These are phyloP conservation scores for Leishmania tarentolae DNA, from an alignment of 208 protist genomes.

Conservation along the genomic window DNA sequence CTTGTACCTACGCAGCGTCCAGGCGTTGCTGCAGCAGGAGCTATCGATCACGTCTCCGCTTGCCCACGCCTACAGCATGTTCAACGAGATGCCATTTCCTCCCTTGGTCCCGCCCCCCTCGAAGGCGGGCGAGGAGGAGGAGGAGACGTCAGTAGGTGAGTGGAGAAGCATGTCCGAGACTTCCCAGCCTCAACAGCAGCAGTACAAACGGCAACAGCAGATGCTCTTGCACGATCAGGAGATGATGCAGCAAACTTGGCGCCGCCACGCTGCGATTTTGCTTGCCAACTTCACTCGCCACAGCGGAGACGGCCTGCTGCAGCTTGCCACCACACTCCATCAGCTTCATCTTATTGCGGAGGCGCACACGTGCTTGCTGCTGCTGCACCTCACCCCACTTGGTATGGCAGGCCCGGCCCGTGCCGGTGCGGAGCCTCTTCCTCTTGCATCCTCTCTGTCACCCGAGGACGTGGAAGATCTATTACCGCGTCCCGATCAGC, in stretches of 20 bases:
- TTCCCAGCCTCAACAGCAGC: neutral
- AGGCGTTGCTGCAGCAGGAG: constrained; percentile 59
- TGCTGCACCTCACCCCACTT: constrained; percentile 54
- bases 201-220: constrained; percentile 1
- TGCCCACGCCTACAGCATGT: constrained; percentile 81
- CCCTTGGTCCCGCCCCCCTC: constrained; percentile 37
- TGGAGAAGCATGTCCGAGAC: neutral
- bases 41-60: constrained; percentile 61
- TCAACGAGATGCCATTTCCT: constrained; percentile 75
- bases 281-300: constrained; percentile 69
- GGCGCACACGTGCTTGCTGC: constrained; percentile 75
- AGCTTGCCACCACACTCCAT: constrained; percentile 47
- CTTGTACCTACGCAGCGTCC: constrained; percentile 61
- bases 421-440: constrained; percentile 26
- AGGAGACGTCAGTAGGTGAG: neutral
- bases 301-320: constrained; percentile 55
- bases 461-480: constrained; percentile 21
- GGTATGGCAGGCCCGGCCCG: constrained; percentile 27
- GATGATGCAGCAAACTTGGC: constrained; percentile 39
- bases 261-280: constrained; percentile 57
- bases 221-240: constrained; percentile 19
- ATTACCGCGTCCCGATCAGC: constrained; percentile 45
- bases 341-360: constrained; percentile 48
- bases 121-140: neutral
- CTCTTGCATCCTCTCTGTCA: constrained; percentile 6